phyloP scores from a whole-genome alignment of 352 stramenopile genomes.

The Phytopythium delawarense region DNA sequence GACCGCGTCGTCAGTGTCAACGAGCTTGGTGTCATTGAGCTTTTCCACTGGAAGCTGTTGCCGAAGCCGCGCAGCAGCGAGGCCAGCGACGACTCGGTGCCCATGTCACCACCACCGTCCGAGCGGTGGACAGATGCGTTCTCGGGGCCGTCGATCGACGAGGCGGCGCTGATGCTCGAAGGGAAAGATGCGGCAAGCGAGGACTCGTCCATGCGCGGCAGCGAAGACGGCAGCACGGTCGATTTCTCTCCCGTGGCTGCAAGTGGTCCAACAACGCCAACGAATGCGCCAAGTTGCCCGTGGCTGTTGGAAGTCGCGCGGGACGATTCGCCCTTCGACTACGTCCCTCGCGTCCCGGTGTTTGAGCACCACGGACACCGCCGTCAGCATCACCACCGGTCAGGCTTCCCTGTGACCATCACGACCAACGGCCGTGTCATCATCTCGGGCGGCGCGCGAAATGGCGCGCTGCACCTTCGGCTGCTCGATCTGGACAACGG shows the following conservation, averaged over 20 bases:
- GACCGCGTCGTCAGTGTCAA: constrained; percentile 81
- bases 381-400: neutral
- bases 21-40: constrained; percentile 79
- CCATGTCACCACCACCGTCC: neutral
- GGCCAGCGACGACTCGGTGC: neutral
- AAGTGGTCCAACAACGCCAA: neutral
- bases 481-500: constrained; percentile 79
- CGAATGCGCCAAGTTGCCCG: constrained; percentile 27
- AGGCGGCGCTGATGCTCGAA: constrained; percentile 1
- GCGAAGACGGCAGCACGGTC: constrained; percentile 1
- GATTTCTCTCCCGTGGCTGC: neutral
- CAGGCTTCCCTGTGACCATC: constrained; percentile 52
- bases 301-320: constrained; percentile 69
- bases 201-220: neutral
- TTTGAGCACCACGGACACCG: constrained; percentile 37
- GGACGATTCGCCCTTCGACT: constrained; percentile 75
- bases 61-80: constrained; percentile 31
- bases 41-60: constrained; percentile 81
- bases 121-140: constrained; percentile 7
- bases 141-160: neutral
- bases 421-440: constrained; percentile 72
- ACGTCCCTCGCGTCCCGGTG: constrained; percentile 73
- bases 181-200: neutral
- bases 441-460: constrained; percentile 64
- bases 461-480: constrained; percentile 70